A percentile compares a stretch with the other conserved stretches of the same genome.
Evolutionary conservation across 306 rosid genomes (phyloP).

Genomic region (Geum urbanum): DNA sequence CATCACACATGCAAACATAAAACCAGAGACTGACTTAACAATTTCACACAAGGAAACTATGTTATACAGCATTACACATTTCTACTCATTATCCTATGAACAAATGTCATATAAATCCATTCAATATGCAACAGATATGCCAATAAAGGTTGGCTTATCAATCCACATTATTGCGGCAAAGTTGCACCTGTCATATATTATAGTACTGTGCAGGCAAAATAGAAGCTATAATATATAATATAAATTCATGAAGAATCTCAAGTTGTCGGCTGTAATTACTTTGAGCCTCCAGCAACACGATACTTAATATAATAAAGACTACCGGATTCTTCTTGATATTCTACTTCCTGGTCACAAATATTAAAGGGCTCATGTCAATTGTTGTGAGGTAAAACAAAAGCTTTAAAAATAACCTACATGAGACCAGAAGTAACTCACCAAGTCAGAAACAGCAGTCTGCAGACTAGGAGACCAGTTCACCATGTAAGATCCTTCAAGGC

Average conservation of each 20-base stretch:
- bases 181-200: background rate
- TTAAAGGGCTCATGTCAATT: conserved; percentile 24
- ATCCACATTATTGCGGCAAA: background rate
- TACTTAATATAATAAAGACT: conserved; percentile 74
- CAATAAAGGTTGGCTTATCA: background rate
- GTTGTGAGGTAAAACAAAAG: conserved; percentile 21
- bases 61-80: background rate
- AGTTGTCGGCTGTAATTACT: conserved; percentile 17
- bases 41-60: background rate
- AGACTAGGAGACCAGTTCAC: conserved; percentile 95
- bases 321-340: conserved; percentile 90
- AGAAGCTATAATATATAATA: conserved; percentile 3
- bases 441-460: conserved; percentile 96
- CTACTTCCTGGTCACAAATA: conserved; percentile 73
- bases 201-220: background rate
- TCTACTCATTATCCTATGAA: background rate
- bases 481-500: conserved; percentile 70
- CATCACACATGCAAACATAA: background rate
- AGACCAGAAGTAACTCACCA: conserved; percentile 46
- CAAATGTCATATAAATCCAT: background rate
- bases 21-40: background rate
- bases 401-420: background rate
- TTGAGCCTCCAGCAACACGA: conserved; percentile 83
- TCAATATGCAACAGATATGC: background rate
- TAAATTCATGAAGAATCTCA: background rate